A percentile compares a stretch with the other conserved stretches of the same genome.
Conservation (phyloP, 2,329 filamentous ascomycete species). For the Biscogniauxia marginata region DNA sequence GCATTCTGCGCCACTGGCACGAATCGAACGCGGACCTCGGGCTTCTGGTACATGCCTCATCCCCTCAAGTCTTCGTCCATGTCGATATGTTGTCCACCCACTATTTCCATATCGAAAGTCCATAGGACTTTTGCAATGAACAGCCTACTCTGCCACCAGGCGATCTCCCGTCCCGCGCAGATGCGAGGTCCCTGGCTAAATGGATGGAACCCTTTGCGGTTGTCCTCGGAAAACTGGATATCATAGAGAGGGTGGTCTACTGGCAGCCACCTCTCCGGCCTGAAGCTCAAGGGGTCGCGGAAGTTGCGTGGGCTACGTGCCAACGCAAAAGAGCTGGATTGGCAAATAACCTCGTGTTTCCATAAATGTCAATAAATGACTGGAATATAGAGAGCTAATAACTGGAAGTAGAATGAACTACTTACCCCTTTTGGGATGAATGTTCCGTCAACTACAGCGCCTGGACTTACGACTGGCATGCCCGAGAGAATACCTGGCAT, state of each 20-base stretch:
- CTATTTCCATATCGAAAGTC: slow-evolving; percentile 17
- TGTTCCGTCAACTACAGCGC: slow-evolving; percentile 13
- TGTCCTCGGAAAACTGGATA: slow-evolving; percentile 8
- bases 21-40: slow-evolving; percentile 13
- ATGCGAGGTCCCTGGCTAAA: slow-evolving; percentile 14
- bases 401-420: neutral
- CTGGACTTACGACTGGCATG: slow-evolving; percentile 14
- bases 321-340: neutral
- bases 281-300: slow-evolving; percentile 1
- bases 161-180: slow-evolving; percentile 18
- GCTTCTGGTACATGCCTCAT: slow-evolving; percentile 16
- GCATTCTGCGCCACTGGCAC: neutral
- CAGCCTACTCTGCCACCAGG: slow-evolving; percentile 18
- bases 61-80: slow-evolving; percentile 17
- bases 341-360: neutral
- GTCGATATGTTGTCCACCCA: slow-evolving; percentile 6
- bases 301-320: neutral
- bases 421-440: slow-evolving; percentile 20
- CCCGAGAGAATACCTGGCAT: slow-evolving; percentile 29
- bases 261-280: slow-evolving; percentile 13
- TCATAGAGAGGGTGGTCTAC: slow-evolving; percentile 12
- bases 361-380: neutral
- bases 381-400: neutral
- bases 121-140: slow-evolving; percentile 23
- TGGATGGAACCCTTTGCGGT: slow-evolving; percentile 6